phyloP scores from a whole-genome alignment of 1,284 basidiomycete species.

The Pyrrhoderma noxium region DNA sequence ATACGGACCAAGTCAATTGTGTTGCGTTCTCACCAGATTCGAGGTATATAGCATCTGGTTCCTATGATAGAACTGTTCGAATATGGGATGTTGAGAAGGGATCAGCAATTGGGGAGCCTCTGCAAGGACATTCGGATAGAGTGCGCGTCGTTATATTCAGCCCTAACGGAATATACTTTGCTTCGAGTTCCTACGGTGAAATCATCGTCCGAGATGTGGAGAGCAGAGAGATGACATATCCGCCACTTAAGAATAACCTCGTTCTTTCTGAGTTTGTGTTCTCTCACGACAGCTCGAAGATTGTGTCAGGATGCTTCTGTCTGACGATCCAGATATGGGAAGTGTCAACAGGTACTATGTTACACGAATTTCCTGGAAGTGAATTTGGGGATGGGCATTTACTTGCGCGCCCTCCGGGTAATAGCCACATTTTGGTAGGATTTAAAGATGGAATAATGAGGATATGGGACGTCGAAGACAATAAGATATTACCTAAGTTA shows the following conservation, averaged over 20 bases:
- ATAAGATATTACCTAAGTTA: background rate
- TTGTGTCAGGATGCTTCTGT: too few relatives aligned
- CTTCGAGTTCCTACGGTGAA: background rate
- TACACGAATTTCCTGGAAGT: background rate
- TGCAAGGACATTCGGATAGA: constrained; percentile 74
- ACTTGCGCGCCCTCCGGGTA: constrained; percentile 9
- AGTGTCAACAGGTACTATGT: background rate
- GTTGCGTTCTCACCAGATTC: constrained; percentile 14
- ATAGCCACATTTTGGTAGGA: constrained; percentile 18
- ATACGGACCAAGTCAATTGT: constrained; percentile 18
- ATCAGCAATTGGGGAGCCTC: constrained; percentile 58
- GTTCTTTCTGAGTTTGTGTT: background rate
- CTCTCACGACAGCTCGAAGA: too few relatives aligned
- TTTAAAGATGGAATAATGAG: constrained; percentile 27
- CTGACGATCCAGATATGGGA: too few relatives aligned
- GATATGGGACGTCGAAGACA: constrained; percentile 17
- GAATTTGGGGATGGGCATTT: background rate
- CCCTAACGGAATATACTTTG: background rate
- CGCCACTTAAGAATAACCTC: background rate
- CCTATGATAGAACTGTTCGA: constrained; percentile 8
- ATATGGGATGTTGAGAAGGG: constrained; percentile 7
- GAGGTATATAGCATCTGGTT: constrained; percentile 2
- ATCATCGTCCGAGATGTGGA: background rate
- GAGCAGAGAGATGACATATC: background rate
- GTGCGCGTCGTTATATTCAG: background rate